Evolutionary conservation across 352 stramenopile genomes (phyloP), one percentile per base, ranked within the genome.

Genomic region (Aphanomyces invadans): DNA sequence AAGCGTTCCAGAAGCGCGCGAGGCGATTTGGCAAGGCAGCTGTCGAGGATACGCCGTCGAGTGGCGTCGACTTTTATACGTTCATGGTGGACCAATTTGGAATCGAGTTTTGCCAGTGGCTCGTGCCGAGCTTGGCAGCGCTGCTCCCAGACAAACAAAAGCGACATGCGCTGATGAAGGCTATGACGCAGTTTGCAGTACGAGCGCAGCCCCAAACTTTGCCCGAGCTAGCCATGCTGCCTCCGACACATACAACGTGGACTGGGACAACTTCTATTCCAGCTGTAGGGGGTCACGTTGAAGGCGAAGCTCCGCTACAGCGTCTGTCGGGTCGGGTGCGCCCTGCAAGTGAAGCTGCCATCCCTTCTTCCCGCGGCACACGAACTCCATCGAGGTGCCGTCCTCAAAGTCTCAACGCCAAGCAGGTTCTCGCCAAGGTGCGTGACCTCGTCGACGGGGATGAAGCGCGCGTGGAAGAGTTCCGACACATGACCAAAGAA

Each of bases 71-170:
- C 15, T 67, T 67, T 28, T 67, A 45, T 28, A n/a, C 29, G 2
- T 67, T 67, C 32, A 67, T 67, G 60, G 42, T 67, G 23, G 38
- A 51, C 7, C 10, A 15, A 28, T 67, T 67, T 67, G 60, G 60
- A 4, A 29, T n/a, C 23, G 60, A 57, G 12, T 67, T 67, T 48
- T 67, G 60, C 49, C 38, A 49, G 11, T 67, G 60, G 60, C 60
- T 67, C 0, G 60, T 67, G 1, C 60, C 60, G 23, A 67, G 60
- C 38, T 51, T 67, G 28, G 60, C 60, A 17, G 23, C 48, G 21
- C 60, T 67, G 10, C 26, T 67, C 2, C 21, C 60, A 3, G 60
- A 67, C 32, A 19, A 23, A 28, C 21, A 23, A 21, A 67, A 67
- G 49, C 48, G 38, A 12, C 60, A 29, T 4, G 60, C 60, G 21